These are phyloP conservation scores for Suillus placidus DNA, from an alignment of 768 basidiomycete genomes.

Conservation along the genomic window DNA sequence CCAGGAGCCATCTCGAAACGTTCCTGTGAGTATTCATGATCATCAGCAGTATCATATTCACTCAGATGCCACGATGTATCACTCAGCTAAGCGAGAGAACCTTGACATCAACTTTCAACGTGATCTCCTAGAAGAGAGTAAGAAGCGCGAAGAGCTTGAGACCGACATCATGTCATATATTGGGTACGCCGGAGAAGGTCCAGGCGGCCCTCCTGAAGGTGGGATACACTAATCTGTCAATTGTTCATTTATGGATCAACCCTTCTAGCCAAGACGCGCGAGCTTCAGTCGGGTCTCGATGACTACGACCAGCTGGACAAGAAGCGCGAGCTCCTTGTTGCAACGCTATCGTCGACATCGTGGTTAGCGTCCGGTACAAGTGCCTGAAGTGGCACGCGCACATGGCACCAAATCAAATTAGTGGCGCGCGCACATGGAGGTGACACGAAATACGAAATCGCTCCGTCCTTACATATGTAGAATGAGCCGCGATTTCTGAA, in stretches of 20 bases:
- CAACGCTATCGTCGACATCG: no score
- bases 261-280: neutral
- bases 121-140: neutral
- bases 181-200: neutral
- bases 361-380: no score
- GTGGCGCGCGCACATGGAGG: no score
- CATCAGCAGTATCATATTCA: neutral
- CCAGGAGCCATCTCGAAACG: neutral
- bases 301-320: no score
- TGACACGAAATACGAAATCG: no score
- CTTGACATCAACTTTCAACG: neutral
- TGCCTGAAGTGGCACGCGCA: no score
- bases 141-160: constrained; percentile 2
- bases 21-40: neutral
- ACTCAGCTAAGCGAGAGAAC: neutral
- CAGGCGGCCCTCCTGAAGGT: neutral
- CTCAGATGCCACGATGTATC: neutral
- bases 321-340: no score
- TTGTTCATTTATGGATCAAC: neutral
- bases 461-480: no score
- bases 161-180: neutral
- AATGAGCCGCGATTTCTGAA: neutral
- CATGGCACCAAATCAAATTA: no score
- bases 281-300: no score
- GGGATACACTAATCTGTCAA: neutral